Evolutionary conservation across 352 stramenopile genomes (phyloP).

Genomic region (Globisporangium nodosum): DNA sequence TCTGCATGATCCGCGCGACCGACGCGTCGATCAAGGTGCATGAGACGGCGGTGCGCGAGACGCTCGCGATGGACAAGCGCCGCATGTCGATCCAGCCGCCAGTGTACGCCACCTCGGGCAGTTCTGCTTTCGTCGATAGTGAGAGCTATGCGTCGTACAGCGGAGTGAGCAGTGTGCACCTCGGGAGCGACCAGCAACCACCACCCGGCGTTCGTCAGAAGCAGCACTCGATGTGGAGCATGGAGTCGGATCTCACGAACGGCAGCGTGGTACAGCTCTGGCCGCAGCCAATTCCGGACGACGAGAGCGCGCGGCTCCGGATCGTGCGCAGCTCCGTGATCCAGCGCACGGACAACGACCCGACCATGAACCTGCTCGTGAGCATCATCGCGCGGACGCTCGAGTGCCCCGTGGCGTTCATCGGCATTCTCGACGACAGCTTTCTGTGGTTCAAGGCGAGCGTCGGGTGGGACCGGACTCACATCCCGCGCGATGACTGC

Average conservation of each 20-base stretch:
- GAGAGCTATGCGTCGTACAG: constrained; percentile 1
- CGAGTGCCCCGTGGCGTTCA: constrained; percentile 58
- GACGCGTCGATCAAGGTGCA: constrained; percentile 61
- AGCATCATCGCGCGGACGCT: constrained; percentile 65
- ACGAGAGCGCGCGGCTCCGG: constrained; percentile 43
- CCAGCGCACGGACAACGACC: constrained; percentile 41
- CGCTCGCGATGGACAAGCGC: constrained; percentile 19
- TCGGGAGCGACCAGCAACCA: background rate
- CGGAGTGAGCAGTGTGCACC: background rate
- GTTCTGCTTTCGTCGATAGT: too few species aligned
- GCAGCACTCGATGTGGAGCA: constrained; percentile 45
- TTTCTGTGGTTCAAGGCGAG: constrained; percentile 63
- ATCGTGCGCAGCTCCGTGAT: constrained; percentile 53
- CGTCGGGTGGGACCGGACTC: constrained; percentile 45
- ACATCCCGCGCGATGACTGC: constrained; percentile 55
- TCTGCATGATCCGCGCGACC: constrained; percentile 75
- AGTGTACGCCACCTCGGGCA: background rate
- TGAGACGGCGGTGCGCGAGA: constrained; percentile 35
- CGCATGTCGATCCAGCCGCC: constrained; percentile 20
- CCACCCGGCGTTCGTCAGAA: constrained; percentile 19
- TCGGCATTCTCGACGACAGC: constrained; percentile 57
- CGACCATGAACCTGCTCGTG: constrained; percentile 70
- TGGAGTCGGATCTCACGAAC: constrained; percentile 54
- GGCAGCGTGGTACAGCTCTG: constrained; percentile 65
- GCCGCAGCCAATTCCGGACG: constrained; percentile 35